Conservation (phyloP, 768 basidiomycete species). For the Rhizopogon vesiculosus region DNA sequence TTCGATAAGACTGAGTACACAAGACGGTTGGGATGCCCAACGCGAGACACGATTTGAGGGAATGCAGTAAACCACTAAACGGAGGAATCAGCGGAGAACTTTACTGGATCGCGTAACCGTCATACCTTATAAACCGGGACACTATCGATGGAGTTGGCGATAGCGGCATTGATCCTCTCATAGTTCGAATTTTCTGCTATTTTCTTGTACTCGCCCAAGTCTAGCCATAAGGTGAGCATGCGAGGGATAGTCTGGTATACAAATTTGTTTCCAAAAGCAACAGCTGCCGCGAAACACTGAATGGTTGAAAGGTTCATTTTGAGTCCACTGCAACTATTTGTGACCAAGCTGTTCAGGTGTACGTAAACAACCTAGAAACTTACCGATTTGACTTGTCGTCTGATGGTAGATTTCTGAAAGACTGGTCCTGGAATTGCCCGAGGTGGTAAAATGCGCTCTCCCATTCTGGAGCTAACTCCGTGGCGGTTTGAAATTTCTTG, state of each 20-base stretch:
- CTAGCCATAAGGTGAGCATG: slow-evolving; percentile 91
- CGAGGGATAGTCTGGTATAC: slow-evolving; percentile 95
- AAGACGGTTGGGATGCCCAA: slow-evolving; percentile 64
- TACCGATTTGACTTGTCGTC: slow-evolving; percentile 52
- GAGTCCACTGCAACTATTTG: slow-evolving; percentile 38
- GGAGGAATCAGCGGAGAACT: slow-evolving; percentile 3
- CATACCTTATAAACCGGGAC: slow-evolving; percentile 79
- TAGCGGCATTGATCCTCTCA: slow-evolving; percentile 50
- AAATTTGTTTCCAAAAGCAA: slow-evolving; percentile 85
- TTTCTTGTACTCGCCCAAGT: slow-evolving; percentile 61
- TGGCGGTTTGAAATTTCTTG: slow-evolving; percentile 49
- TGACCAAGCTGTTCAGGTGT: not conserved
- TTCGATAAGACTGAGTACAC: slow-evolving; percentile 57
- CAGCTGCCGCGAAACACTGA: slow-evolving; percentile 62
- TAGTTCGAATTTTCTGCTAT: slow-evolving; percentile 34
- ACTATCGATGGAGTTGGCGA: slow-evolving; percentile 50
- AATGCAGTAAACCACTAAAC: slow-evolving; percentile 92
- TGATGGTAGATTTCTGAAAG: slow-evolving; percentile 49
- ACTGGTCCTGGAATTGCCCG: slow-evolving; percentile 85
- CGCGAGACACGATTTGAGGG: slow-evolving; percentile 93
- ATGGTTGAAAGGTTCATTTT: slow-evolving; percentile 66
- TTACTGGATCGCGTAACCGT: not conserved
- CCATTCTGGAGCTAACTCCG: slow-evolving; percentile 51
- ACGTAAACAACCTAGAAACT: not conserved
- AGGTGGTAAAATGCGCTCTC: slow-evolving; percentile 85